Evolutionary conservation across 257 asterid species (phyloP), one percentile per base, ranked within the genome.

Genomic region (Nicotiana obtusifolia): DNA sequence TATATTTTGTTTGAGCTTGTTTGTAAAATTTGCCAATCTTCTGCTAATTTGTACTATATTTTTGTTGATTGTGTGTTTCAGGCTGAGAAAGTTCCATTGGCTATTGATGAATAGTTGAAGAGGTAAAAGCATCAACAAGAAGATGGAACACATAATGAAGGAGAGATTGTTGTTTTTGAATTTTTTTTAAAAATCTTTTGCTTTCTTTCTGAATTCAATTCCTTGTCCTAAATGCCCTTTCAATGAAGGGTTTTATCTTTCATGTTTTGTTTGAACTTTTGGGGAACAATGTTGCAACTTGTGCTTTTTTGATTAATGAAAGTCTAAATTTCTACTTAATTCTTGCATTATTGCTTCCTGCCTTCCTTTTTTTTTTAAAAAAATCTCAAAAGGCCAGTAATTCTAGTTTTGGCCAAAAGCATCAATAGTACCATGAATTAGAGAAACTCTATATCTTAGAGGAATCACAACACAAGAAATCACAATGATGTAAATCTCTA

Each of bases 11-110:
- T 81, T 16, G 47, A 11, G 11, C 5, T 47, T 8, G 64, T 26
- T 44, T 49, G 33, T 41, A 15, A 16, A 41, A 6, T 49, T 37
- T 66, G 47, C 2, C 16, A n/a, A 9, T 8, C 16, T 69, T 59
- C 7, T 68, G 17, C 64, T 66, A 53, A 26, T 81, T 8, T 31
- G 75, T 11, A 26, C 28, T 26, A 59, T n/a, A 17, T 73, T 47
- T 73, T 47, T 73, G 37, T 49, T 65, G 49, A 5, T 24, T 19
- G 24, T 24, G 28, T 24, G 10, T 81, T 65, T 81, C 54, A 81
- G 83, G 83, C 83, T 13, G 79, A 81, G 28, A 49, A 54, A 24
- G 78, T 81, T 54, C 83, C 83, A 49, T 30, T 81, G 64, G 83
- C 83, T 59, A 53, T 65, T 52, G 83, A 81, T 81, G 83, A 81